phyloP scores from a whole-genome alignment of 768 basidiomycete species.

The Suillus clintonianus region DNA sequence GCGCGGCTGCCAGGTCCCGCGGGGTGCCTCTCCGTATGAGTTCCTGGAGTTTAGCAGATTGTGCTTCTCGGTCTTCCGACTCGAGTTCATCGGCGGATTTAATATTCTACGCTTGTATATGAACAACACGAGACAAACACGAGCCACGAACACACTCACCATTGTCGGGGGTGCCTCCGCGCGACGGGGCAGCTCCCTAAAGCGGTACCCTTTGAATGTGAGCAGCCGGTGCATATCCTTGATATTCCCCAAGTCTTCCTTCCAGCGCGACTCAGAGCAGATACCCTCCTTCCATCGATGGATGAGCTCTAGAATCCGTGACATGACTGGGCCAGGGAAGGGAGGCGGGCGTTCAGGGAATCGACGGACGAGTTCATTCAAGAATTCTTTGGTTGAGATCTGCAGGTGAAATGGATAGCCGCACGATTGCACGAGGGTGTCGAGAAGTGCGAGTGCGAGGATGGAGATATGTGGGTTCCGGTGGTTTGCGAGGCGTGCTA shows the following conservation, averaged over 20 bases:
- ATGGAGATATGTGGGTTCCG: slow-evolving; percentile 91
- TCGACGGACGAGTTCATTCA: slow-evolving; percentile 96
- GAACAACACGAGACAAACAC: slow-evolving; percentile 24
- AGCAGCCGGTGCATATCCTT: slow-evolving; percentile 95
- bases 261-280: slow-evolving; percentile 86
- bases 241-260: slow-evolving; percentile 95
- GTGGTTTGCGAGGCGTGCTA: slow-evolving; percentile 86
- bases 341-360: slow-evolving; percentile 98
- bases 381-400: slow-evolving; percentile 94
- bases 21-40: slow-evolving; percentile 95
- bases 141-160: slow-evolving; percentile 12
- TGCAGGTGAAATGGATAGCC: slow-evolving; percentile 98
- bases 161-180: slow-evolving; percentile 19
- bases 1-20: slow-evolving; percentile 90
- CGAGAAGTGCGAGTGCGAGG: slow-evolving; percentile 82
- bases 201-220: slow-evolving; percentile 90
- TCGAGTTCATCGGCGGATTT: slow-evolving; percentile 97
- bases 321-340: slow-evolving; percentile 94
- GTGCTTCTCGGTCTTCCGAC: slow-evolving; percentile 91
- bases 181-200: slow-evolving; percentile 50
- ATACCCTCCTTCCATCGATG: slow-evolving; percentile 94
- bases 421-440: slow-evolving; percentile 91
- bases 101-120: slow-evolving; percentile 56
- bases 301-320: slow-evolving; percentile 88
- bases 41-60: slow-evolving; percentile 98